A percentile compares a stretch with the other conserved stretches of the same genome.
These are phyloP conservation scores for Coriolopsis trogii DNA, from an alignment of 1,284 basidiomycete species.

Conservation along the genomic window DNA sequence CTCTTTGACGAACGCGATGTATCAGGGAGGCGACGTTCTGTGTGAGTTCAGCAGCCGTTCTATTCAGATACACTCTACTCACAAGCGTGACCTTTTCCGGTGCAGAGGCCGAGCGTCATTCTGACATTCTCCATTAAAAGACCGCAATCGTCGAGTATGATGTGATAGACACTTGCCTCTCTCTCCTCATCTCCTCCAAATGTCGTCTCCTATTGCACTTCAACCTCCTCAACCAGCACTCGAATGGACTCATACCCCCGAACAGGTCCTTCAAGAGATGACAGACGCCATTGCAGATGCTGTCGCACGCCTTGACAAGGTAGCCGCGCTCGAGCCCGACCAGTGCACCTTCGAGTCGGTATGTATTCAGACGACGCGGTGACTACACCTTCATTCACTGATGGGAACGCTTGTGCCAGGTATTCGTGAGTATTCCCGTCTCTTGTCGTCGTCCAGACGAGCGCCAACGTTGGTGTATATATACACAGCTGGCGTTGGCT, in stretches of 20 bases:
- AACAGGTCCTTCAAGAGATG: conserved; percentile 59
- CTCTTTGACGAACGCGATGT: no score
- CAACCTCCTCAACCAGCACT: conserved; percentile 70
- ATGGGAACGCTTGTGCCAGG: no score
- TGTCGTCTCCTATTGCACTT: no score
- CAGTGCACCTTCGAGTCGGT: conserved; percentile 32
- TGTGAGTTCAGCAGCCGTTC: no score
- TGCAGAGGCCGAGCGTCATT: no score
- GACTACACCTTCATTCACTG: conserved; percentile 3
- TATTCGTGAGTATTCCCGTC: conserved; percentile 55
- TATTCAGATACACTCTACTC: no score
- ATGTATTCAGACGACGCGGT: conserved; percentile 7
- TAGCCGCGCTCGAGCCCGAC: conserved; percentile 58
- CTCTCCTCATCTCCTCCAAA: no score
- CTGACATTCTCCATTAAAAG: no score
- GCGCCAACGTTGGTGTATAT: conserved; percentile 5
- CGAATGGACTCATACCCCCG: conserved; percentile 69
- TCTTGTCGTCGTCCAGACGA: background rate
- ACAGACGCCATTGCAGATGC: conserved; percentile 62
- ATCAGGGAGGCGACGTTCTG: no score
- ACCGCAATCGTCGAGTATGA: no score
- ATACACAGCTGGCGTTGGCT: conserved; percentile 53
- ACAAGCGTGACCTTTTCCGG: no score
- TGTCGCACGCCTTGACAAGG: conserved; percentile 56
- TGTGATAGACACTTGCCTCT: no score